Evolutionary conservation across 202 grass and related monocot species (phyloP), one percentile per base, ranked within the genome.

Genomic region (Setaria viridis): DNA sequence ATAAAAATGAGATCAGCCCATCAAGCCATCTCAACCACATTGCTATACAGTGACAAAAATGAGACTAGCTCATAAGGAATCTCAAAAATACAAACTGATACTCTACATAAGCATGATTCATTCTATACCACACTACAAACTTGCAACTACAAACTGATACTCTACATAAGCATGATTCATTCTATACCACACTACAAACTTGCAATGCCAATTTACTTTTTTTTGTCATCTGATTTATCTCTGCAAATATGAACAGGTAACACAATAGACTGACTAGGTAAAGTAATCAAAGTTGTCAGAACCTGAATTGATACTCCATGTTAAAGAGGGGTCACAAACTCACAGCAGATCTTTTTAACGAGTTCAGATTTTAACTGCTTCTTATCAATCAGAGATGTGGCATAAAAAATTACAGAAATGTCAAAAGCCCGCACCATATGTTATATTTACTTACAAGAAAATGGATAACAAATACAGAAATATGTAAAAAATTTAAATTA

Each of bases 401-500:
- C 39, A 41, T 41, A 41, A 41, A 51, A 53, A 37, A 55, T 14
- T 37, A 8, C 54, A 56, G 17, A 48, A 48, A 48, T 48, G 11
- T 48, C 47, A 11, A 48, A 48, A 48, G 2, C 9, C 2, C 9
- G 3, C 9, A 12, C 11, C 11, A 12, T 12, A 46, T 56, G 14
- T 6, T 67, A 6, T 21, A 67, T 62, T 35, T 70, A 78, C 37
- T 79, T 60, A 7, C n/a, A 60, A 42, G 7, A 53, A 47, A 81
- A 85, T 45, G 5, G 67, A 30, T 82, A 47, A 82, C 15, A 51
- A 71, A 71, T 71, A 34, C 39, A 82, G 37, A 59, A 70, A 57
- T 9, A 17, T 0, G 25, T 57, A 12, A 58, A 48, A 11, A 34
- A 25, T 9, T 84, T 59, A n/a, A 80, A 66, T 60, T 93, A 99